phyloP scores from a whole-genome alignment of 1,139 yeast species.

The Arxiozyma bovina region DNA sequence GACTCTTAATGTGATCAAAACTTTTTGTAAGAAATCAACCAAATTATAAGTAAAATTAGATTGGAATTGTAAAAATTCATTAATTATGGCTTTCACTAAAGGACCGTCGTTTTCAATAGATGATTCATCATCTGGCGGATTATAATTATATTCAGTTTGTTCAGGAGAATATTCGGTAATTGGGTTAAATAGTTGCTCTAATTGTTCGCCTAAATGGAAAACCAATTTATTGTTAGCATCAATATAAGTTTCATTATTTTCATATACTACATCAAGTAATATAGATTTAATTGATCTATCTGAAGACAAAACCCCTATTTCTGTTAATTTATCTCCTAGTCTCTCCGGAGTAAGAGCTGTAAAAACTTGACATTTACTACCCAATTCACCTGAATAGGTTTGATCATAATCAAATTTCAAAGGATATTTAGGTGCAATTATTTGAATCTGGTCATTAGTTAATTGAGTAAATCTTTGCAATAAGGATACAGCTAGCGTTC shows the following conservation, averaged over 20 bases:
- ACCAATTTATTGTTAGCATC: slow-evolving; percentile 69
- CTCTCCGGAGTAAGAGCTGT: slow-evolving; percentile 13
- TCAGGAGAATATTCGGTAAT: slow-evolving; percentile 87
- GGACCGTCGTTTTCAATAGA: slow-evolving; percentile 28
- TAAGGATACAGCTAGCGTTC: slow-evolving; percentile 67
- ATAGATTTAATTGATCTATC: slow-evolving; percentile 46
- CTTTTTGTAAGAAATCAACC: slow-evolving; percentile 66
- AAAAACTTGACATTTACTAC: slow-evolving; percentile 61
- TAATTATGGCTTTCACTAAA: slow-evolving; percentile 41
- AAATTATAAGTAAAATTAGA: slow-evolving; percentile 63
- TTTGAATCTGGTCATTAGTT: slow-evolving; percentile 21
- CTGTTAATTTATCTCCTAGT: slow-evolving; percentile 30
- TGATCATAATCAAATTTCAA: slow-evolving; percentile 27
- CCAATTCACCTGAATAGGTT: slow-evolving; percentile 56
- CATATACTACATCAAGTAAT: slow-evolving; percentile 68
- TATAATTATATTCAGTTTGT: slow-evolving; percentile 60
- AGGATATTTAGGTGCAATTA: slow-evolving; percentile 6
- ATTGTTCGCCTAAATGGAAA: slow-evolving; percentile 67
- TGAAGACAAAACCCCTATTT: slow-evolving; percentile 50
- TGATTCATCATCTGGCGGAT: slow-evolving; percentile 27
- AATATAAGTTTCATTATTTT: slow-evolving; percentile 41
- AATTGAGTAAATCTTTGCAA: slow-evolving; percentile 60
- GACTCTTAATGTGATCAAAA: slow-evolving; percentile 70
- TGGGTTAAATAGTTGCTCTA: slow-evolving; percentile 85
- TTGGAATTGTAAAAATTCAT: slow-evolving; percentile 63